A percentile compares a stretch with the other conserved stretches of the same genome.
These are phyloP conservation scores for Pythium phragmitis DNA, from an alignment of 352 stramenopile species.

Conservation along the genomic window DNA sequence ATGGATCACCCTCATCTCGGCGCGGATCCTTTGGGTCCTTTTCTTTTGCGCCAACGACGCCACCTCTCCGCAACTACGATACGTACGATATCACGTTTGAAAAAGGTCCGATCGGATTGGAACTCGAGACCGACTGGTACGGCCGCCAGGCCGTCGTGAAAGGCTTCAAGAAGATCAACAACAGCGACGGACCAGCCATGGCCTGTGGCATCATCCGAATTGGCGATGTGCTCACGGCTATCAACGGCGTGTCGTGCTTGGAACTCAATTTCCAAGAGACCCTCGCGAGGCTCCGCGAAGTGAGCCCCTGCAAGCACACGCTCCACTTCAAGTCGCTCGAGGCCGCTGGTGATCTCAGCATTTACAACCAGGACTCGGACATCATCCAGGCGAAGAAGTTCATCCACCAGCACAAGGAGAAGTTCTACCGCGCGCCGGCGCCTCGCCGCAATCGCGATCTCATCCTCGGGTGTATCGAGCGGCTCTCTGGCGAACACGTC, in stretches of 20 bases:
- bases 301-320: conserved; percentile 44
- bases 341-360: conserved; percentile 57
- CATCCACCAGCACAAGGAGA: conserved; percentile 78
- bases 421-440: conserved; percentile 48
- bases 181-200: conserved; percentile 50
- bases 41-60: conserved; percentile 17
- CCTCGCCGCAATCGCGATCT: conserved; percentile 31
- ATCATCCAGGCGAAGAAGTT: conserved; percentile 67
- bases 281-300: conserved; percentile 40
- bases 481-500: conserved; percentile 68
- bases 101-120: conserved; percentile 54
- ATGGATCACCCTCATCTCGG: conserved; percentile 19
- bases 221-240: conserved; percentile 71
- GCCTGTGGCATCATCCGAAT: conserved; percentile 62
- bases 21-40: conserved; percentile 21
- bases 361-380: conserved; percentile 61
- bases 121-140: conserved; percentile 79
- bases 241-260: conserved; percentile 68
- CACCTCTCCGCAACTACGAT: conserved; percentile 47
- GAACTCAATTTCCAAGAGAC: conserved; percentile 68
- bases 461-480: conserved; percentile 69
- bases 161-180: conserved; percentile 54
- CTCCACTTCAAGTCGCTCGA: conserved; percentile 80
- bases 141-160: conserved; percentile 71
- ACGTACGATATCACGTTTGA: conserved; percentile 72